A percentile compares a stretch with the other conserved stretches of the same genome.
These are phyloP conservation scores for Cucumis hystrix DNA, from an alignment of 306 rosid species.

Conservation along the genomic window DNA sequence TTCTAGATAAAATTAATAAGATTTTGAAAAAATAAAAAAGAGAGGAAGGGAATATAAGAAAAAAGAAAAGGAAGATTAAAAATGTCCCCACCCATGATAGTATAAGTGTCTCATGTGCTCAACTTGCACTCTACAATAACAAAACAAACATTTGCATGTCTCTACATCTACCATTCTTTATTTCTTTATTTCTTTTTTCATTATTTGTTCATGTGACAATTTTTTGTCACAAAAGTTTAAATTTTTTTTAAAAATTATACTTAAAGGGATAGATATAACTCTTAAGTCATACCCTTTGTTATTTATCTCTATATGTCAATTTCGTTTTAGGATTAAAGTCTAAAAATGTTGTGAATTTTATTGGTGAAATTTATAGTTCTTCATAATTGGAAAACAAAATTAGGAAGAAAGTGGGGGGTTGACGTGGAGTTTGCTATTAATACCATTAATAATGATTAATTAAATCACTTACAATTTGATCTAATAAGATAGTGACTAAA, in stretches of 20 bases:
- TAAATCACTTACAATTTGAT: too few species aligned
- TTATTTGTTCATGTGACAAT: not conserved
- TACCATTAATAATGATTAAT: too few species aligned
- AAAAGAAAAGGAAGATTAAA: not conserved
- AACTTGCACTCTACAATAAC: not conserved
- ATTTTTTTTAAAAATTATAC: too few species aligned
- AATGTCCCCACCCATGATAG: not conserved
- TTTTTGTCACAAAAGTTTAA: not conserved
- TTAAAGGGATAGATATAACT: not conserved
- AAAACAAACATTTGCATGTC: constrained; percentile 2
- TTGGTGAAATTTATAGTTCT: too few species aligned
- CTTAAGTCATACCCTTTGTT: not conserved
- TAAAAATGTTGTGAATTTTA: too few species aligned
- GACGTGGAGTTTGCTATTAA: not conserved
- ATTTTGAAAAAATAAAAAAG: not conserved
- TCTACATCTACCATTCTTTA: not conserved
- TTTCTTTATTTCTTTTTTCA: too few species aligned
- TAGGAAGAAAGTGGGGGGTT: not conserved
- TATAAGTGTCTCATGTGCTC: constrained; percentile 4
- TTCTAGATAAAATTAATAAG: too few species aligned
- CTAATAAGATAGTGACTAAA: too few species aligned
- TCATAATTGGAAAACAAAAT: too few species aligned
- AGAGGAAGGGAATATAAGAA: not conserved
- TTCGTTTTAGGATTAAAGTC: not conserved
- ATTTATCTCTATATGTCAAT: not conserved